Percentiles rank a stretch among this genome's conserved stretches.
Conservation (phyloP, 2,329 filamentous ascomycete species). For the Diplodia corticola region DNA sequence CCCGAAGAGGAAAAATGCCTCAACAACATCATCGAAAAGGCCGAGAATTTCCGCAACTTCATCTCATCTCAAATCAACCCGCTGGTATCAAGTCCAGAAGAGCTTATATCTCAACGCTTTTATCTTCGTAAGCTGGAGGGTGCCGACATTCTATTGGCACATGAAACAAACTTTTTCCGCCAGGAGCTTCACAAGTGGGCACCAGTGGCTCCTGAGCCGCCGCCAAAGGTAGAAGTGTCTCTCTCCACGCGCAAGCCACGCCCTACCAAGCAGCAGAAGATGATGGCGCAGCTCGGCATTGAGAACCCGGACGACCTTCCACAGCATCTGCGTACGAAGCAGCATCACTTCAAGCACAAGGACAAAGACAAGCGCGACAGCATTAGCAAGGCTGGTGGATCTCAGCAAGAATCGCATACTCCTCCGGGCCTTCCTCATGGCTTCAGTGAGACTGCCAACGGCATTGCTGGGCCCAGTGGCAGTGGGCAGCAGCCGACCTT, state of each 20-base stretch:
- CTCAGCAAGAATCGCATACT: constrained; percentile 39
- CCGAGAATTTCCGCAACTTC: constrained; percentile 79
- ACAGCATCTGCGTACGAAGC: constrained; percentile 74
- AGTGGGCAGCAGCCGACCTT: constrained; percentile 11
- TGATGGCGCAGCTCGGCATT: constrained; percentile 85
- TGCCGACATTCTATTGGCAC: constrained; percentile 85
- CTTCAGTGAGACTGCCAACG: constrained; percentile 9
- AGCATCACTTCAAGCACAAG: constrained; percentile 34
- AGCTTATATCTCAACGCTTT: constrained; percentile 87
- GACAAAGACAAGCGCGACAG: constrained; percentile 26
- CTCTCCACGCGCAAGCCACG: constrained; percentile 92
- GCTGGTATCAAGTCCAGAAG: constrained; percentile 76
- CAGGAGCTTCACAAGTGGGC: constrained; percentile 95
- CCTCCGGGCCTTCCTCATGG: constrained; percentile 40
- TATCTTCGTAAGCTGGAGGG: constrained; percentile 97
- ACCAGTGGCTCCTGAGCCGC: constrained; percentile 81
- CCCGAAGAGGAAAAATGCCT: constrained; percentile 91
- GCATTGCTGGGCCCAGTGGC: constrained; percentile 5
- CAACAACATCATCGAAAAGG: constrained; percentile 81
- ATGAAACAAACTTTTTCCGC: constrained; percentile 96
- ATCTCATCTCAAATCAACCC: constrained; percentile 80
- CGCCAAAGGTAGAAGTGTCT: constrained; percentile 82
- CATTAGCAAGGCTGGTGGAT: constrained; percentile 29
- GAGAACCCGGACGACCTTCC: constrained; percentile 89
- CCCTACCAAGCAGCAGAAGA: constrained; percentile 94